Percentiles rank a stretch among this genome's conserved stretches.
These are phyloP conservation scores for Phytophthora sojae DNA, from an alignment of 352 stramenopile species.

Conservation along the genomic window DNA sequence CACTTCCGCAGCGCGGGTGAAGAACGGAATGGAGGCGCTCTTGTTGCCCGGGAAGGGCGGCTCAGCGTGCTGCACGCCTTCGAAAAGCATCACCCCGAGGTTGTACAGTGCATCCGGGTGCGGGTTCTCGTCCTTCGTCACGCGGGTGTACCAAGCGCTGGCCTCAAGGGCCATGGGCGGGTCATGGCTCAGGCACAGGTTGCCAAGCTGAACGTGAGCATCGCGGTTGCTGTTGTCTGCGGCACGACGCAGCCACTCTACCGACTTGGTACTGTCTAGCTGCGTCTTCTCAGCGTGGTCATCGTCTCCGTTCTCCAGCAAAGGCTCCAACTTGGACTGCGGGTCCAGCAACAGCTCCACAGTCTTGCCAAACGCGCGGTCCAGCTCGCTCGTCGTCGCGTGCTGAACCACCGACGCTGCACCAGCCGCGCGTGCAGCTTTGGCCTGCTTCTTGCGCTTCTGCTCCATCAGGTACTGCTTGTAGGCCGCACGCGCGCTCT, in stretches of 20 bases:
- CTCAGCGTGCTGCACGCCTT: constrained; percentile 76
- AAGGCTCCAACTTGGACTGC: constrained; percentile 53
- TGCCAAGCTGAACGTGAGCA: constrained; percentile 84
- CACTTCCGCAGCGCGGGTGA: constrained; percentile 77
- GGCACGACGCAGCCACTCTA: constrained; percentile 85
- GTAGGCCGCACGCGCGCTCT: constrained; percentile 78
- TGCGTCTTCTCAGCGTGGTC: constrained; percentile 31
- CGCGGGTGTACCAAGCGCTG: constrained; percentile 77
- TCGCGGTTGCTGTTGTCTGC: constrained; percentile 80
- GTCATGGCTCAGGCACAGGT: constrained; percentile 82
- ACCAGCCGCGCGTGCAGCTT: constrained; percentile 9
- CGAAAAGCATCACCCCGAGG: constrained; percentile 80
- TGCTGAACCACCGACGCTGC: constrained; percentile 57
- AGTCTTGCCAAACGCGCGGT: constrained; percentile 78
- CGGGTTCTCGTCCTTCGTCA: constrained; percentile 60
- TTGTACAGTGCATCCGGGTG: constrained; percentile 88
- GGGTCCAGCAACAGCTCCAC: constrained; percentile 76
- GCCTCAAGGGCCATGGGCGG: constrained; percentile 75
- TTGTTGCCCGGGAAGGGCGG: constrained; percentile 71
- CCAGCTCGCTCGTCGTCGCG: constrained; percentile 61
- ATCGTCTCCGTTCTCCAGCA: constrained; percentile 35
- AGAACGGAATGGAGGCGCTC: constrained; percentile 73
- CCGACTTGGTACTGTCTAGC: constrained; percentile 67
- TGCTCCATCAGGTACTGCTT: constrained; percentile 73
- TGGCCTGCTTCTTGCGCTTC: constrained; percentile 45